Conservation (phyloP, 495 filamentous ascomycete genomes). For the Beverwykella pulmonaria region DNA sequence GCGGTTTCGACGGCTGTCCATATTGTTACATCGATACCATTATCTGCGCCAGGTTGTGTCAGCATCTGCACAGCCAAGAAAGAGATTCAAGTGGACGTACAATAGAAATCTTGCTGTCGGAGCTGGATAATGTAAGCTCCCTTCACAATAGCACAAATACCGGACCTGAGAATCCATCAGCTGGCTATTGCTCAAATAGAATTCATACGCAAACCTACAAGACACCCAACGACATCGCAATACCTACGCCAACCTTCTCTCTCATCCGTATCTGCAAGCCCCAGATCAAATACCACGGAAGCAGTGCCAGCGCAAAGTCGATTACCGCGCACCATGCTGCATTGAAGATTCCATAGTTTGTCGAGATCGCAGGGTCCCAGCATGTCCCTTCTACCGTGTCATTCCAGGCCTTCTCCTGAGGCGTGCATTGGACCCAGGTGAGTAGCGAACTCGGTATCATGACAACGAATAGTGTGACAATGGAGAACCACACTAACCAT, state of each 20-base stretch:
- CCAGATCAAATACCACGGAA: constrained; percentile 3
- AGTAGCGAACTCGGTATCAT: constrained; percentile 1
- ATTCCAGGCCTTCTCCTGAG: constrained; percentile 2
- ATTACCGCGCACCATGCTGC: not conserved
- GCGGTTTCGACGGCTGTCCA: constrained; percentile 8
- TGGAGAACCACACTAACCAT: not conserved
- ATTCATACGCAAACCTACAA: not conserved
- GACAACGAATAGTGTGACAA: not conserved
- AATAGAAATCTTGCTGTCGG: not conserved
- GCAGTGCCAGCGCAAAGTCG: not conserved
- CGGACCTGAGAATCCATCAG: not conserved
- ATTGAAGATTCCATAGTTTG: constrained; percentile 1
- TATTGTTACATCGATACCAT: constrained; percentile 3
- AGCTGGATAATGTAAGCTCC: constrained; percentile 1
- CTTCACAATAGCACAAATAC: constrained; percentile 2
- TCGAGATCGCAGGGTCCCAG: not conserved
- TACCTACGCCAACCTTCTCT: not conserved
- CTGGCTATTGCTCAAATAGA: too few species aligned
- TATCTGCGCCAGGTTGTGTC: not conserved
- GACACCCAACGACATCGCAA: not conserved
- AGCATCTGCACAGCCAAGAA: not conserved
- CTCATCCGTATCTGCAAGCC: not conserved
- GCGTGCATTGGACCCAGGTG: not conserved
- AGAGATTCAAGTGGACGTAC: not conserved
- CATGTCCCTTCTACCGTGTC: not conserved